Evolutionary conservation across 1,139 yeast genomes (phyloP).

Genomic region (Pichia sp.): DNA sequence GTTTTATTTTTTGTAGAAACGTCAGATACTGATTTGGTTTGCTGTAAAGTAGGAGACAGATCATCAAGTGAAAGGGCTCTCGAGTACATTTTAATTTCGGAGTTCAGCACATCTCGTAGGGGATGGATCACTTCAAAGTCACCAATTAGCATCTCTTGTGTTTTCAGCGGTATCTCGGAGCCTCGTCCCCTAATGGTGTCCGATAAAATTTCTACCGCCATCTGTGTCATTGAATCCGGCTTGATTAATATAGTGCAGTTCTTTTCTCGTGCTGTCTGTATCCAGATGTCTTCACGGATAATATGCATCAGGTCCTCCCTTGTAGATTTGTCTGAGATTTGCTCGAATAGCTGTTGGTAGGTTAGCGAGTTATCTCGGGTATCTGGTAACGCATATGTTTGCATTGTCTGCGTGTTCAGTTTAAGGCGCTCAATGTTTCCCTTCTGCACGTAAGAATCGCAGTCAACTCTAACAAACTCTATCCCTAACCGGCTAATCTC

Average conservation of each 20-base stretch:
- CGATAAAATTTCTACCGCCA: slow-evolving; percentile 76
- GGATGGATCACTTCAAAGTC: slow-evolving; percentile 56
- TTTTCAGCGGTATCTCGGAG: slow-evolving; percentile 48
- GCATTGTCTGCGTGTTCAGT: slow-evolving; percentile 24
- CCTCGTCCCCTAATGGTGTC: slow-evolving; percentile 92
- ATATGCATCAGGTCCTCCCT: slow-evolving; percentile 56
- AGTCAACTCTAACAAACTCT: slow-evolving; percentile 36
- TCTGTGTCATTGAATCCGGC: slow-evolving; percentile 77
- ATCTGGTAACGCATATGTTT: slow-evolving; percentile 3
- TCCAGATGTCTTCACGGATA: slow-evolving; percentile 46
- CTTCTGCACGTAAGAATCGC: slow-evolving; percentile 33
- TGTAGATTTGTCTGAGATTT: slow-evolving; percentile 51
- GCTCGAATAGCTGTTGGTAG: slow-evolving; percentile 28
- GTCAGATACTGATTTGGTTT: slow-evolving; percentile 8
- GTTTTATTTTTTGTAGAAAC: slow-evolving; percentile 58
- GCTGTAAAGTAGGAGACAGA: slow-evolving; percentile 11
- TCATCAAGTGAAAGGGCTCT: slow-evolving; percentile 17
- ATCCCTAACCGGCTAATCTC: slow-evolving; percentile 26
- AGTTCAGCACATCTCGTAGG: slow-evolving; percentile 62
- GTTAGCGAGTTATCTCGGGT: neutral
- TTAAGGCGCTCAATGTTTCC: slow-evolving; percentile 5
- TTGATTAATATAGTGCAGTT: slow-evolving; percentile 55
- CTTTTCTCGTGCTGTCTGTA: slow-evolving; percentile 43
- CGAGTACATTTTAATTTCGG: slow-evolving; percentile 52
- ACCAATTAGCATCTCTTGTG: slow-evolving; percentile 25